These are phyloP conservation scores for Citropsis articulata DNA, from an alignment of 345 rosid species.

Conservation along the genomic window DNA sequence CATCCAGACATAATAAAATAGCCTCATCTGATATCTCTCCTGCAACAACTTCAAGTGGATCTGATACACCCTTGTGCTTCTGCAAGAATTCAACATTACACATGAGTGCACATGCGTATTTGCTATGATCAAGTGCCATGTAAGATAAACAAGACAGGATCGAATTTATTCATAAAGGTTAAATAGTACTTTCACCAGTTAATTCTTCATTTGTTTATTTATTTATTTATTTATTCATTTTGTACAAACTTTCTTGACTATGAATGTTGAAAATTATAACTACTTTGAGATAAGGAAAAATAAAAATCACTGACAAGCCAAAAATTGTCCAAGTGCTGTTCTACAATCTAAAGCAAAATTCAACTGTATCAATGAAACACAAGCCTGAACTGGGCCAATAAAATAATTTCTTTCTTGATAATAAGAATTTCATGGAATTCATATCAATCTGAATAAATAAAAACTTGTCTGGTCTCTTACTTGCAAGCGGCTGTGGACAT, in stretches of 20 bases:
- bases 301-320: background rate
- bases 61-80: constrained; percentile 91
- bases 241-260: constrained; percentile 2
- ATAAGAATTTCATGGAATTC: background rate
- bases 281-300: background rate
- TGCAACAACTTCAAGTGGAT: constrained; percentile 98
- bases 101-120: background rate
- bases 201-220: no score
- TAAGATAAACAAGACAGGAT: constrained; percentile 1
- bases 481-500: constrained; percentile 87
- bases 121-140: background rate
- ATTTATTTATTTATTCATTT: no score
- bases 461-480: constrained; percentile 36
- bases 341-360: background rate
- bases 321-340: background rate
- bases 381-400: background rate
- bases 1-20: constrained; percentile 81
- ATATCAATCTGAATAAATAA: background rate
- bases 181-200: background rate
- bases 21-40: constrained; percentile 95
- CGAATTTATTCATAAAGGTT: background rate
- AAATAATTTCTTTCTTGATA: background rate
- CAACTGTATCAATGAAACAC: background rate
- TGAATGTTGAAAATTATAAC: no score
- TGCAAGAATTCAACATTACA: constrained; percentile 37